Evolutionary conservation across 129 eudicot genomes (phyloP), one percentile per base, ranked within the genome.

Genomic region (Arctium lappa): DNA sequence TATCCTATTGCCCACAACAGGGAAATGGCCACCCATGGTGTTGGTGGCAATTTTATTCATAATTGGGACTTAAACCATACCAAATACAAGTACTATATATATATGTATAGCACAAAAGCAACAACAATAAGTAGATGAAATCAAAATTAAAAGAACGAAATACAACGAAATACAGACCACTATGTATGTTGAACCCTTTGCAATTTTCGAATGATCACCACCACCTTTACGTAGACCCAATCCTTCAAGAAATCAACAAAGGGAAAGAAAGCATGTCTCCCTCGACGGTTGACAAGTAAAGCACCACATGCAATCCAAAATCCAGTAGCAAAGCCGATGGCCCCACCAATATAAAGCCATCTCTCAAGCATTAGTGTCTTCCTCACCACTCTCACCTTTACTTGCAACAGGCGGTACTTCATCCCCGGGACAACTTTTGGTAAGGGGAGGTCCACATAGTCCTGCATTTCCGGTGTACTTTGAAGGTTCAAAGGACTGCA

Each of bases 341-440:
- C 13, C n/a, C 60, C 8, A 15, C 73, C 78, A 10, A 77, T 69
- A 22, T 77, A 84, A 22, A 84, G 72, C 48, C 75, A 69, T 72
- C 3, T 16, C 31, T 33, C 68, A 39, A 46, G 6, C 75, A 39
- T 76, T 69, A 1, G 30, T 44, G 37, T 66, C 79, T 29, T 18
- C 53, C 8, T 22, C 18, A 12, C 5, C 1, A 13, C 6, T 50
- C n/a, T 50, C 62, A 50, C 62, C 12, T 30, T 33, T 11, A 18
- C 63, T 79, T 5, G 29, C 44, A 8, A 16, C 37, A 29, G 8
- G 31, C 1, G 11, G 44, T 1, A n/a, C 1, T 42, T 79, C 73
- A n/a, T 85, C 84, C 15, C 36, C 81, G 0, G 66, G 77, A n/a
- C 84, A 85, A 3, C 40, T 36, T 15, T 32, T 63, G n/a, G 76